Evolutionary conservation across 805 yeast species (phyloP).

Genomic region (Priceomyces medius): DNA sequence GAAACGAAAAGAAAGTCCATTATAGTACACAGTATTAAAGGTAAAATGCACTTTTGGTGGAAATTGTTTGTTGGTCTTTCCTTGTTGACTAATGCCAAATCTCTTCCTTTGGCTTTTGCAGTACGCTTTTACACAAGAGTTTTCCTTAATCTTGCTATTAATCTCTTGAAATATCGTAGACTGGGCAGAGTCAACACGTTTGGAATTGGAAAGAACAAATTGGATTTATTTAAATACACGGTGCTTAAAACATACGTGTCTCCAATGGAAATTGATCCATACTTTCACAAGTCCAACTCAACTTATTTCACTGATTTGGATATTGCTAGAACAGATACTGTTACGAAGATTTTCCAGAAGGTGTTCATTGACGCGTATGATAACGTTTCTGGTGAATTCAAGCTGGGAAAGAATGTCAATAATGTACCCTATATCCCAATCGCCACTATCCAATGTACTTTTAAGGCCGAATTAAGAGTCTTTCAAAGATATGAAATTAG

Average conservation of each 20-base stretch:
- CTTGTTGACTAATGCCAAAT: slow-evolving; percentile 51
- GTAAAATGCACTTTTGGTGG: not conserved
- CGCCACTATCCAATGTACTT: slow-evolving; percentile 66
- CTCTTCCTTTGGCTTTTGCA: slow-evolving; percentile 66
- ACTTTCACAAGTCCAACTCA: slow-evolving; percentile 83
- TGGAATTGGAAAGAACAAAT: slow-evolving; percentile 23
- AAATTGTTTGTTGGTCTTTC: slow-evolving; percentile 14
- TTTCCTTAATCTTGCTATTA: slow-evolving; percentile 40
- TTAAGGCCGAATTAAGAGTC: slow-evolving; percentile 71
- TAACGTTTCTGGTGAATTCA: slow-evolving; percentile 35
- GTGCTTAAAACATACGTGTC: slow-evolving; percentile 57
- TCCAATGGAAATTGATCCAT: slow-evolving; percentile 80
- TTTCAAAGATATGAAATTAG: slow-evolving; percentile 56
- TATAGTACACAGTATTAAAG: too few relatives aligned
- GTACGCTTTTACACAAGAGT: slow-evolving; percentile 58
- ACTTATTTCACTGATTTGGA: slow-evolving; percentile 84
- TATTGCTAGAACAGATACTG: slow-evolving; percentile 65
- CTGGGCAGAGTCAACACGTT: slow-evolving; percentile 30
- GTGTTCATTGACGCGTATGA: slow-evolving; percentile 48
- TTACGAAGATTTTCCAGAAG: slow-evolving; percentile 57
- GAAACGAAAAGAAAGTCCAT: too few relatives aligned
- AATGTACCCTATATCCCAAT: slow-evolving; percentile 70
- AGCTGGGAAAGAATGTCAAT: slow-evolving; percentile 16
- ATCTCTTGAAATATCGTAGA: slow-evolving; percentile 21
- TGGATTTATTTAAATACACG: slow-evolving; percentile 45